These are phyloP conservation scores for Podaxis mareebaensis DNA, from an alignment of 768 basidiomycete genomes.

Conservation along the genomic window DNA sequence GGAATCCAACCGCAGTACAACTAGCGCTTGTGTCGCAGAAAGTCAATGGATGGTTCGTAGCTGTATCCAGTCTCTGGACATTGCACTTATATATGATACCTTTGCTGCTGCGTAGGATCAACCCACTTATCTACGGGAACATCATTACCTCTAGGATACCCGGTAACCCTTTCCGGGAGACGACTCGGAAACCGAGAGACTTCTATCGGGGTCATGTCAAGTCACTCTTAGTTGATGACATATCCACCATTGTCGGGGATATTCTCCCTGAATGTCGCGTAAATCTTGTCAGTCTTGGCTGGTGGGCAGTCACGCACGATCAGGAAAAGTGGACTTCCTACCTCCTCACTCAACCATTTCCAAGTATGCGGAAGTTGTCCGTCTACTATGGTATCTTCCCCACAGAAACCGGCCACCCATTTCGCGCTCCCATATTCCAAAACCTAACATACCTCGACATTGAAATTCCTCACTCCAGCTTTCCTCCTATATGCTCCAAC, in stretches of 20 bases:
- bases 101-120: not conserved
- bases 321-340: not conserved
- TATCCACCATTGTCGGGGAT: not conserved
- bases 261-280: not conserved
- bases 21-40: slow-evolving; percentile 6
- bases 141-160: not conserved
- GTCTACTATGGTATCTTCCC: not conserved
- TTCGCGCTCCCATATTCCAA: not conserved
- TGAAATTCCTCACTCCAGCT: not conserved
- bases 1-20: not conserved
- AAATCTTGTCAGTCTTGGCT: slow-evolving; percentile 3
- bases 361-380: not conserved
- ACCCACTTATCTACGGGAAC: slow-evolving; percentile 6
- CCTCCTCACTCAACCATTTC: not conserved
- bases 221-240: not conserved
- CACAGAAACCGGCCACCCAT: not conserved
- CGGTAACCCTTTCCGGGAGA: no score
- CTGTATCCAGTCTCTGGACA: not conserved
- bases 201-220: slow-evolving; percentile 5
- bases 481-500: not conserved
- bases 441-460: slow-evolving; percentile 10
- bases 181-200: not conserved
- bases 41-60: slow-evolving; percentile 3
- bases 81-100: not conserved
- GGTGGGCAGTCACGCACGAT: not conserved